Evolutionary conservation across 495 filamentous ascomycete species (phyloP).

Genomic region (Hypoxylon trugodes): DNA sequence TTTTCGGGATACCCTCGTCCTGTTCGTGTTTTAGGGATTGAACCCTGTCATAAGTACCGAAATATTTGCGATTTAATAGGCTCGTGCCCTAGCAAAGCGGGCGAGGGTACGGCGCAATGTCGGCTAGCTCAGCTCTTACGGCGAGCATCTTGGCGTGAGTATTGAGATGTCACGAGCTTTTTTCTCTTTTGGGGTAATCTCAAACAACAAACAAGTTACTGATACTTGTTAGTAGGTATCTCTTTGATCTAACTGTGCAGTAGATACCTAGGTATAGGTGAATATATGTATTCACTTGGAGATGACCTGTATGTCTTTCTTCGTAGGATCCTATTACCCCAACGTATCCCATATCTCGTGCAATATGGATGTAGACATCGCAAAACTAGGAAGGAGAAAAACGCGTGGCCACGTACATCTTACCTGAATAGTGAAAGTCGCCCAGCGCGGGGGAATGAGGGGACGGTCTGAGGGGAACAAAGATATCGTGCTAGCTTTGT

Average conservation of each 20-base stretch:
- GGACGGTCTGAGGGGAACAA: not conserved
- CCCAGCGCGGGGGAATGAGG: conserved; percentile 23
- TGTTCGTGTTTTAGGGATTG: not conserved
- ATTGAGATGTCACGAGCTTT: not conserved
- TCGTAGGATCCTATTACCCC: no score
- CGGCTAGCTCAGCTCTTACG: conserved; percentile 8
- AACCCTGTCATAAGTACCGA: conserved; percentile 6
- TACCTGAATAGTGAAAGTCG: conserved; percentile 3
- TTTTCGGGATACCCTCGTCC: not conserved
- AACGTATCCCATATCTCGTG: no score
- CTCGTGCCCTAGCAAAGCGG: conserved; percentile 4
- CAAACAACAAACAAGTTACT: no score
- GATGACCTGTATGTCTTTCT: no score
- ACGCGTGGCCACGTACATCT: conserved; percentile 3
- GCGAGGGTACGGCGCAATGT: not conserved
- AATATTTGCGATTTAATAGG: conserved; percentile 1
- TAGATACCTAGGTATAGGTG: no score
- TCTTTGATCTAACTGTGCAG: no score
- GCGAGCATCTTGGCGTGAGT: conserved; percentile 9
- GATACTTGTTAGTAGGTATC: no score
- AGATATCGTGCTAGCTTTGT: not conserved
- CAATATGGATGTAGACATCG: no score
- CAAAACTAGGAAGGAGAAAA: not conserved
- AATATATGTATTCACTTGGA: no score
- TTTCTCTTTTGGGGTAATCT: not conserved